These are phyloP conservation scores for Boechera divaricarpa DNA, from an alignment of 345 rosid species.

Conservation along the genomic window DNA sequence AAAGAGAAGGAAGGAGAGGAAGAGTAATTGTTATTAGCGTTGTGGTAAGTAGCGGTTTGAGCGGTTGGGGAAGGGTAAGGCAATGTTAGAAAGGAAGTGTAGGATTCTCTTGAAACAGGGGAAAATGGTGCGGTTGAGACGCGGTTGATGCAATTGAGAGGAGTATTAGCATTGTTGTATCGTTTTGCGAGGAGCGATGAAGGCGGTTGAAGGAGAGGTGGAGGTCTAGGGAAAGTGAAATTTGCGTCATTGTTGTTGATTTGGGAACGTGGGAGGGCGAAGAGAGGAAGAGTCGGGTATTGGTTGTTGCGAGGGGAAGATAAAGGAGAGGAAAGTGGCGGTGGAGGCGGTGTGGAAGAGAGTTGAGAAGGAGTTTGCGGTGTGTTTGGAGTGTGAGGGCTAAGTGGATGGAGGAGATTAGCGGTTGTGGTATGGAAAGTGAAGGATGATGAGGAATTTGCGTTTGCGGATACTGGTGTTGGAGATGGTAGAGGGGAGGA, in stretches of 20 bases:
- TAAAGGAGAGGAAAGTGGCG: conserved; percentile 45
- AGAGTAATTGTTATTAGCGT: conserved; percentile 33
- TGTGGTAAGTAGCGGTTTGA: conserved; percentile 36
- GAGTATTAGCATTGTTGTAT: conserved; percentile 37
- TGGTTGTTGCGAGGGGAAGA: conserved; percentile 47
- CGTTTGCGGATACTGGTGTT: conserved; percentile 32
- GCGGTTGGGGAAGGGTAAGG: conserved; percentile 44
- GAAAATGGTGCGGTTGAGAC: conserved; percentile 48
- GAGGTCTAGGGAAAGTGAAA: conserved; percentile 52
- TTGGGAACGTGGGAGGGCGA: conserved; percentile 38
- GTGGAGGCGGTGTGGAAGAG: conserved; percentile 45
- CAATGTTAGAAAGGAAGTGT: conserved; percentile 41
- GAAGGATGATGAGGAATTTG: conserved; percentile 40
- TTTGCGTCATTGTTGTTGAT: conserved; percentile 21
- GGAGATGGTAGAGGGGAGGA: conserved; percentile 49
- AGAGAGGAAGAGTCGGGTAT: conserved; percentile 56
- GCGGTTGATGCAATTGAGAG: conserved; percentile 19
- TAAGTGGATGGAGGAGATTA: conserved; percentile 41
- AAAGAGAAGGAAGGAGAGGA: conserved; percentile 43
- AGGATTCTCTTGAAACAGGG: conserved; percentile 38
- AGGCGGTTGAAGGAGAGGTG: conserved; percentile 58
- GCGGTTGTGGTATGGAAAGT: conserved; percentile 47
- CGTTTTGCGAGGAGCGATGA: conserved; percentile 51
- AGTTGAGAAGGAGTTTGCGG: conserved; percentile 46
- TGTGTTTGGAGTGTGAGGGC: conserved; percentile 50